Evolutionary conservation across 345 rosid species (phyloP).

Genomic region (Anacardium occidentale): DNA sequence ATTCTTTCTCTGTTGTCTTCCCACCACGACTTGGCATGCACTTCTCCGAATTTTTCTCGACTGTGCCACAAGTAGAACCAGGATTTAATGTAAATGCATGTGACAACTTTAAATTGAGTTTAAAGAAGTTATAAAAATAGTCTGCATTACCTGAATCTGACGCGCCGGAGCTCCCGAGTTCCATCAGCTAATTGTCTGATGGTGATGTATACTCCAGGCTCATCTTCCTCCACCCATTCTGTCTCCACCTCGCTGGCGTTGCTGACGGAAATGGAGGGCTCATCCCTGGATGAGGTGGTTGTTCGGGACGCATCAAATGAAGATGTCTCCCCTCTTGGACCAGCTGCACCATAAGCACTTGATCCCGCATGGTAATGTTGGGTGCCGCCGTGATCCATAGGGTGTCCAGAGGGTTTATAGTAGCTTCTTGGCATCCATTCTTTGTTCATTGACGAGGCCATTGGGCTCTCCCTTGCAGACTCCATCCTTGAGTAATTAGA

Average conservation of each 20-base stretch:
- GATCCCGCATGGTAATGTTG: slow-evolving; percentile 49
- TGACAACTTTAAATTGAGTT: not conserved
- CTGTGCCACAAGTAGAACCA: slow-evolving; percentile 33
- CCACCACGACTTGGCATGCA: slow-evolving; percentile 97
- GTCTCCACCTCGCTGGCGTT: slow-evolving; percentile 89
- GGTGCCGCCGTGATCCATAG: slow-evolving; percentile 36
- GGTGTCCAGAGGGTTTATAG: slow-evolving; percentile 48
- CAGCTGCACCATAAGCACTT: slow-evolving; percentile 48
- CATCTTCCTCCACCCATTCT: slow-evolving; percentile 93
- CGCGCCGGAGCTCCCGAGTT: slow-evolving; percentile 92
- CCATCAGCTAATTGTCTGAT: slow-evolving; percentile 86
- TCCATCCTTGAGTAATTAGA: slow-evolving; percentile 72
- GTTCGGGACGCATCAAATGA: slow-evolving; percentile 67
- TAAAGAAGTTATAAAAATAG: no score
- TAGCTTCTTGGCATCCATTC: slow-evolving; percentile 78
- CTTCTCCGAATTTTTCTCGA: slow-evolving; percentile 90
- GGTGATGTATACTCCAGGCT: slow-evolving; percentile 93
- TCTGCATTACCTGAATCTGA: slow-evolving; percentile 79
- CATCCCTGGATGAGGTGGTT: slow-evolving; percentile 89
- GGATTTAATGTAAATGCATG: not conserved
- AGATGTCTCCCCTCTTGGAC: slow-evolving; percentile 43
- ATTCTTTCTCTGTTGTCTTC: slow-evolving; percentile 97
- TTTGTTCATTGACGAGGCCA: slow-evolving; percentile 40
- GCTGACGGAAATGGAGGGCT: slow-evolving; percentile 76
- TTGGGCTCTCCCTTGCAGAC: slow-evolving; percentile 74